phyloP scores from a whole-genome alignment of 495 filamentous ascomycete species.

The Penicillium silybi region DNA sequence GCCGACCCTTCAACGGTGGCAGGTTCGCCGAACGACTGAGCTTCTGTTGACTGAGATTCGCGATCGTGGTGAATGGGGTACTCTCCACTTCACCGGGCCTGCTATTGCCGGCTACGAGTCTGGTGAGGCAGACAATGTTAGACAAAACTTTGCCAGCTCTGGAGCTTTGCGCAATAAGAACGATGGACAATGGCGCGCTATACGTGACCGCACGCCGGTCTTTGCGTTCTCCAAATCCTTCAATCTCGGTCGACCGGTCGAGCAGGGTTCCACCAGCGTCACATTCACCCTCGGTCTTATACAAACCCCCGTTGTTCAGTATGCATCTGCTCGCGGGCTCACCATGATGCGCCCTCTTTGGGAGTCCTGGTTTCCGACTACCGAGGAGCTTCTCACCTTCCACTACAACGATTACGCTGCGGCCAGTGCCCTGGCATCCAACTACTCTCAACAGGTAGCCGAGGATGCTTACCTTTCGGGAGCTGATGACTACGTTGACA shows the following conservation, averaged over 20 bases:
- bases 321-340: conserved; percentile 74
- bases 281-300: conserved; percentile 80
- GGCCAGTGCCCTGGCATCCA: conserved; percentile 58
- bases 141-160: conserved; percentile 68
- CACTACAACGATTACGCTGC: conserved; percentile 72
- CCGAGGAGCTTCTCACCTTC: conserved; percentile 62
- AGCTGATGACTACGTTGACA: conserved; percentile 61
- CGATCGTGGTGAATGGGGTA: conserved; percentile 88
- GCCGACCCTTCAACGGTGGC: conserved; percentile 54
- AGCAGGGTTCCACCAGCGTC: conserved; percentile 45
- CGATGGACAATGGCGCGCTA: conserved; percentile 61
- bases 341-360: conserved; percentile 85
- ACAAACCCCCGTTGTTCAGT: conserved; percentile 83
- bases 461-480: conserved; percentile 62
- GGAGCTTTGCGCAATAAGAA: conserved; percentile 63
- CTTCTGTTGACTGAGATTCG: conserved; percentile 67
- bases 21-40: conserved; percentile 60
- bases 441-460: conserved; percentile 77
- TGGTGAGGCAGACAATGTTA: conserved; percentile 63
- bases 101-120: conserved; percentile 61
- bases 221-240: conserved; percentile 90
- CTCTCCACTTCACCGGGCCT: conserved; percentile 73
- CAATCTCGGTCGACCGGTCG: conserved; percentile 32
- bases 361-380: conserved; percentile 66
- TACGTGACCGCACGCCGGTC: conserved; percentile 82